Evolutionary conservation across 352 stramenopile genomes (phyloP).

Genomic region (Globisporangium echinulatum): DNA sequence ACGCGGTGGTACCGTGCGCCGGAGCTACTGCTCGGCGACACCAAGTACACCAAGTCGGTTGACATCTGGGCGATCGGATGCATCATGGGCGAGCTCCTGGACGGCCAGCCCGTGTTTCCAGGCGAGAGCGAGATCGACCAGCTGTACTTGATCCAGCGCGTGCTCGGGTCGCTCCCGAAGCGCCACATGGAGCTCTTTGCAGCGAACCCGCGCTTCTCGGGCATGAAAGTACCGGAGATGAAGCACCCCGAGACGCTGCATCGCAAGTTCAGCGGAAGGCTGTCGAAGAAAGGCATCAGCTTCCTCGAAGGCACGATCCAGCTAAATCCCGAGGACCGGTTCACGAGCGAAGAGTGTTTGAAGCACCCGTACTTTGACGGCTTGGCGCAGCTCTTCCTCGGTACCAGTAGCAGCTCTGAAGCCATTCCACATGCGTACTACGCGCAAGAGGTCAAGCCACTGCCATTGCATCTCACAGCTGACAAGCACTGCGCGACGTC

Average conservation of each 20-base stretch:
- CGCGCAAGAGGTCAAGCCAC: slow-evolving; percentile 23
- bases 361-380: slow-evolving; percentile 88
- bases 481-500: slow-evolving; percentile 22
- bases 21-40: slow-evolving; percentile 98
- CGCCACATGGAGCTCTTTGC: slow-evolving; percentile 90
- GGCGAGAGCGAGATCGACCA: slow-evolving; percentile 99
- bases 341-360: slow-evolving; percentile 72
- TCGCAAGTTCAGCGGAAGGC: slow-evolving; percentile 84
- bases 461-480: slow-evolving; percentile 15
- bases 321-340: slow-evolving; percentile 65
- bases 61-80: slow-evolving; percentile 97
- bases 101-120: slow-evolving; percentile 97
- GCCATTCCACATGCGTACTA: background rate
- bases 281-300: slow-evolving; percentile 76
- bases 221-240: slow-evolving; percentile 91
- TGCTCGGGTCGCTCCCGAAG: slow-evolving; percentile 94
- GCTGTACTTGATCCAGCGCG: slow-evolving; percentile 98
- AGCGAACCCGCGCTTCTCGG: slow-evolving; percentile 87
- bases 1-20: slow-evolving; percentile 98
- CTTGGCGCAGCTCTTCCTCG: slow-evolving; percentile 17
- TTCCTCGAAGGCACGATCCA: slow-evolving; percentile 81
- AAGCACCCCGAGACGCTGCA: slow-evolving; percentile 89
- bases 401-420: slow-evolving; percentile 1
- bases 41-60: slow-evolving; percentile 96
- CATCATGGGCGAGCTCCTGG: slow-evolving; percentile 96